Base-by-base conservation (phyloP, 768 basidiomycete species). In the Daedalea quercina region DNA sequence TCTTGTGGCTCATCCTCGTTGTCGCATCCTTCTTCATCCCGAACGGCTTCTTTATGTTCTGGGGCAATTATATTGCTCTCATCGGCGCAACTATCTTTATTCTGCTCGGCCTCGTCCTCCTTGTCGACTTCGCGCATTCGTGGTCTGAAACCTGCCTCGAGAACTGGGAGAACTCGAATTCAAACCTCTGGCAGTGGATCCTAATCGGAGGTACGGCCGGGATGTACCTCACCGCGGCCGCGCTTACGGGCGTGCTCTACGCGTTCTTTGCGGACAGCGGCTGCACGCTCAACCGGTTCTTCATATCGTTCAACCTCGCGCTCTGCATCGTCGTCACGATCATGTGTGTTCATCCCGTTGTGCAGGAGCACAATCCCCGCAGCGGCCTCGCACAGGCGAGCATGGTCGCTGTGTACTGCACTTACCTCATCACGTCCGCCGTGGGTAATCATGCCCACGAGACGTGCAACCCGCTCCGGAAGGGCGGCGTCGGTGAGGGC, bases 71-170 rank as follows among this genome's bases (percentile, higher is more conserved):
- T 63, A 70, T 92, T 55, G 80, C 94, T 22, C 79, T 96, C 41
- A 82, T 97, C 51, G 96, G 96, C 34, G 91, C 95, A 0, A 91
- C 88, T 6, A 67, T 94, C 55, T 99, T 99, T 74, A 97, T 99
- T 66, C 84, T 98, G 31, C 86, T 99, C 57, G 96, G 96, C 44
- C 85, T 99, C 25, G 91, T 99, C 53, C 85, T 99, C 42, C 84
- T 99, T 53, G 88, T 99, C 69, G 96, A 99, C 73, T 98, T 98
- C 63, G 96, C 96, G 1, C 96, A 99, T 66, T 88, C 91, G 4
- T 98, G 94, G 94, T 92, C 93, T 15, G 96, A 99, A 70, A 94
- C 84, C 6, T 98, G 95, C 67, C 79, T 97, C 49, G 87, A 95
- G 58, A 92, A 93, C 51, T 97, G 93, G 94, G 95, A 97, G 67